Percentiles rank a stretch among this genome's conserved stretches.
These are phyloP conservation scores for Xerocomellus chrysenteron DNA, from an alignment of 768 basidiomycete species.

Conservation along the genomic window DNA sequence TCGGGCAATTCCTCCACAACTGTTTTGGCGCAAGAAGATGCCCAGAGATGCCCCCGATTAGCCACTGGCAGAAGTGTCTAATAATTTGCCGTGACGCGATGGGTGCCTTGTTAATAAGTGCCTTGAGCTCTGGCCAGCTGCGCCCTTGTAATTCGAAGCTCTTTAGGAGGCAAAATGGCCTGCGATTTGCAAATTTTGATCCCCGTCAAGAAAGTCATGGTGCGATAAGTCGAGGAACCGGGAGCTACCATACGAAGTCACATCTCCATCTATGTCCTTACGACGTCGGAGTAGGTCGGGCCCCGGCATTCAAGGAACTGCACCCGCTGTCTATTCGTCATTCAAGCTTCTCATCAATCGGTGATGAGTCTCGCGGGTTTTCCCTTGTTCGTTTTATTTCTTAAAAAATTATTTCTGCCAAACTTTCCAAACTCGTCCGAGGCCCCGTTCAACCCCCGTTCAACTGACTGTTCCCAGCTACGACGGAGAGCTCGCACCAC, in stretches of 20 bases:
- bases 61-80: slow-evolving; percentile 3
- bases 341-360: slow-evolving; percentile 2
- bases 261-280: background rate
- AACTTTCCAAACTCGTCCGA: slow-evolving; percentile 16
- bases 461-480: slow-evolving; percentile 11
- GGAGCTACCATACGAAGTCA: background rate
- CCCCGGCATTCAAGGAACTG: slow-evolving; percentile 19
- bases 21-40: slow-evolving; percentile 16
- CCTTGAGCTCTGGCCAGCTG: slow-evolving; percentile 11
- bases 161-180: slow-evolving; percentile 25
- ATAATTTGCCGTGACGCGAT: slow-evolving; percentile 13
- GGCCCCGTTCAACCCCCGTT: slow-evolving; percentile 18
- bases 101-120: slow-evolving; percentile 12
- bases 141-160: slow-evolving; percentile 11
- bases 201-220: slow-evolving; percentile 17
- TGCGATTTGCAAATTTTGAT: slow-evolving; percentile 16
- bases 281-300: background rate
- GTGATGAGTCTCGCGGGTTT: slow-evolving; percentile 7
- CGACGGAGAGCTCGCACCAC: slow-evolving; percentile 18
- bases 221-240: slow-evolving; percentile 12
- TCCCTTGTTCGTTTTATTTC: background rate
- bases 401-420: slow-evolving; percentile 1
- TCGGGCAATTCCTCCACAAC: slow-evolving; percentile 15
- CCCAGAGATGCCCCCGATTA: slow-evolving; percentile 14
- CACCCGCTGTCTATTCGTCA: background rate